Percentiles rank a stretch among this genome's conserved stretches.
Conservation (phyloP, 495 filamentous ascomycete genomes). For the Rostrohypoxylon terebratum region DNA sequence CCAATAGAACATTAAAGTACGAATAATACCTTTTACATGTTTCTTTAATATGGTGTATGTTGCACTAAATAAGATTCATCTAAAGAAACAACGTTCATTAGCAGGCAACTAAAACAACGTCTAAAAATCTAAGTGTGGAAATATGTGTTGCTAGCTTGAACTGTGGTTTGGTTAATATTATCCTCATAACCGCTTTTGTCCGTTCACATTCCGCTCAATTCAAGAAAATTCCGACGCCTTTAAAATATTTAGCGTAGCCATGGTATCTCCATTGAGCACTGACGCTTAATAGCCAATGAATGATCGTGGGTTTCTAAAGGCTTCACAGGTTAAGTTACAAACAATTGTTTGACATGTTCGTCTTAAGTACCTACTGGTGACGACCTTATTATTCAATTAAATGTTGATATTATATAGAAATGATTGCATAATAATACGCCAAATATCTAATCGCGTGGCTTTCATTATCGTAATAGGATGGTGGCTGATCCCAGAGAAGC, state of each 20-base stretch:
- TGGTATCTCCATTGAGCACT: neutral
- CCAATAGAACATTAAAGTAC: neutral
- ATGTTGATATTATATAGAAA: slow-evolving; percentile 5
- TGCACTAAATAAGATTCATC: neutral
- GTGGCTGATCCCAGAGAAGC: slow-evolving; percentile 33
- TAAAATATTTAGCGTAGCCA: neutral
- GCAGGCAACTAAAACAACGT: slow-evolving; percentile 15
- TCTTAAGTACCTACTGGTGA: slow-evolving; percentile 31
- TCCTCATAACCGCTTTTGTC: slow-evolving; percentile 35
- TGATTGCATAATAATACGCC: slow-evolving; percentile 20
- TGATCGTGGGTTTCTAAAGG: slow-evolving; percentile 4
- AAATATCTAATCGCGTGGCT: neutral
- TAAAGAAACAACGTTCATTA: neutral
- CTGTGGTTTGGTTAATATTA: neutral
- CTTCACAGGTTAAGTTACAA: neutral
- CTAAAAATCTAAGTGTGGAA: slow-evolving; percentile 34
- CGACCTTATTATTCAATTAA: slow-evolving; percentile 28
- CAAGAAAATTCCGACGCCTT: slow-evolving; percentile 14
- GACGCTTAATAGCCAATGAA: slow-evolving; percentile 8
- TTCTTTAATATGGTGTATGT: neutral
- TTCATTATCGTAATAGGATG: slow-evolving; percentile 30
- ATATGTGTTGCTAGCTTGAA: slow-evolving; percentile 11
- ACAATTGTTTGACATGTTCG: neutral
- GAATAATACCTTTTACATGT: neutral
- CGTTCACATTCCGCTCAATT: slow-evolving; percentile 22